Evolutionary conservation across 2,329 filamentous ascomycete species (phyloP).

Genomic region (Aspergillus terreus): DNA sequence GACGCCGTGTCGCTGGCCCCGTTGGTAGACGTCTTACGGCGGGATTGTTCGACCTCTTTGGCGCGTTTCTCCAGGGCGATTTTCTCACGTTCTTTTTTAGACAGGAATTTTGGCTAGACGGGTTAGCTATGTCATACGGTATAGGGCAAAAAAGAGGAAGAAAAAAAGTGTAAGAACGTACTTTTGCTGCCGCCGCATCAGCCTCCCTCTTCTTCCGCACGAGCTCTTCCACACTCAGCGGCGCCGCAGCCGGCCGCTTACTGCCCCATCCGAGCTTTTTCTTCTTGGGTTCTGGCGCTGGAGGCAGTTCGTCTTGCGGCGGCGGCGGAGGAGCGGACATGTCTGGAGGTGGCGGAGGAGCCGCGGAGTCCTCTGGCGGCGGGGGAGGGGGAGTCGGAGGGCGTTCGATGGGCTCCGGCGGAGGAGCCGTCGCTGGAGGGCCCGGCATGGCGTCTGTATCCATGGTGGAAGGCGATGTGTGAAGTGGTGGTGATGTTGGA

Average conservation of each 20-base stretch:
- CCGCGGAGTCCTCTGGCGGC: slow-evolving; percentile 32
- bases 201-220: slow-evolving; percentile 80
- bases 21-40: slow-evolving; percentile 49
- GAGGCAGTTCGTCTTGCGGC: slow-evolving; percentile 31
- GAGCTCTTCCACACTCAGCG: slow-evolving; percentile 81
- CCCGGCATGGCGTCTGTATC: slow-evolving; percentile 27
- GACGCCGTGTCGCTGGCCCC: slow-evolving; percentile 12
- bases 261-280: slow-evolving; percentile 55
- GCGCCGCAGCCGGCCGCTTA: slow-evolving; percentile 40
- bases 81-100: slow-evolving; percentile 76
- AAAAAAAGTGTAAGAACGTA: slow-evolving; percentile 32
- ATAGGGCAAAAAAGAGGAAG: not conserved
- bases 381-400: slow-evolving; percentile 40
- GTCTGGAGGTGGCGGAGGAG: slow-evolving; percentile 43
- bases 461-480: slow-evolving; percentile 22
- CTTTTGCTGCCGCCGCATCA: slow-evolving; percentile 76
- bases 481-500: not conserved
- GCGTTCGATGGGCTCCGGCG: slow-evolving; percentile 34
- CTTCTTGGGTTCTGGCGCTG: slow-evolving; percentile 46
- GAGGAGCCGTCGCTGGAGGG: slow-evolving; percentile 28
- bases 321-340: slow-evolving; percentile 38
- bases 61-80: slow-evolving; percentile 73
- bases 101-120: slow-evolving; percentile 71
- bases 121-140: slow-evolving; percentile 7
- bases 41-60: slow-evolving; percentile 62